phyloP scores from a whole-genome alignment of 2,329 filamentous ascomycete genomes.

The Macrophomina pseudophaseolina region DNA sequence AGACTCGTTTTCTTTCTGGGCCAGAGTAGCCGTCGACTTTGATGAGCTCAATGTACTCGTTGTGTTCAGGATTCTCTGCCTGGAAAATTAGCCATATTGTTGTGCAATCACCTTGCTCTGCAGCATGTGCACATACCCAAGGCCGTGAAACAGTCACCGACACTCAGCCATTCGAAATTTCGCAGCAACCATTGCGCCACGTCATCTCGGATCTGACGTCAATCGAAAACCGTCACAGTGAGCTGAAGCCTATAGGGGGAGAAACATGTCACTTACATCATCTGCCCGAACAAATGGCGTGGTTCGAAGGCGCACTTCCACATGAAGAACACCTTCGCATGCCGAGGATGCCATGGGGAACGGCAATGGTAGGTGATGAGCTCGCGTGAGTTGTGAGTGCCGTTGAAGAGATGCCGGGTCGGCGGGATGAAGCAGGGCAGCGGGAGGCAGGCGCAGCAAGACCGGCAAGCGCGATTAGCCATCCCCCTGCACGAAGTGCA shows the following conservation, averaged over 20 bases:
- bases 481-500: too few relatives aligned
- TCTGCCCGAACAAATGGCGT: constrained; percentile 1
- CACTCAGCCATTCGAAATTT: constrained; percentile 40
- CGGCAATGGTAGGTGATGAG: too few relatives aligned
- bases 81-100: neutral
- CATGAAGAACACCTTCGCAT: neutral
- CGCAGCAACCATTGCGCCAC: constrained; percentile 44
- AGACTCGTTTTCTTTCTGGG: constrained; percentile 31
- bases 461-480: too few relatives aligned
- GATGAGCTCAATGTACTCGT: constrained; percentile 40
- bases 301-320: constrained; percentile 14
- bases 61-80: constrained; percentile 36
- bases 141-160: constrained; percentile 41
- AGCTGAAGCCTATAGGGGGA: neutral
- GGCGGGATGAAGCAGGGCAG: too few relatives aligned
- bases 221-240: neutral
- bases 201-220: constrained; percentile 42
- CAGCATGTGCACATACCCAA: constrained; percentile 38
- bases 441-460: neutral
- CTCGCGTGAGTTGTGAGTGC: too few relatives aligned
- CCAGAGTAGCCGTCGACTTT: constrained; percentile 48
- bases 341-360: too few relatives aligned
- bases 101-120: neutral
- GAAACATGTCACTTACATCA: neutral
- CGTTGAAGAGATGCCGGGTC: too few relatives aligned